Evolutionary conservation across 2,329 filamentous ascomycete species (phyloP).

Genomic region (Aspergillus sp.): DNA sequence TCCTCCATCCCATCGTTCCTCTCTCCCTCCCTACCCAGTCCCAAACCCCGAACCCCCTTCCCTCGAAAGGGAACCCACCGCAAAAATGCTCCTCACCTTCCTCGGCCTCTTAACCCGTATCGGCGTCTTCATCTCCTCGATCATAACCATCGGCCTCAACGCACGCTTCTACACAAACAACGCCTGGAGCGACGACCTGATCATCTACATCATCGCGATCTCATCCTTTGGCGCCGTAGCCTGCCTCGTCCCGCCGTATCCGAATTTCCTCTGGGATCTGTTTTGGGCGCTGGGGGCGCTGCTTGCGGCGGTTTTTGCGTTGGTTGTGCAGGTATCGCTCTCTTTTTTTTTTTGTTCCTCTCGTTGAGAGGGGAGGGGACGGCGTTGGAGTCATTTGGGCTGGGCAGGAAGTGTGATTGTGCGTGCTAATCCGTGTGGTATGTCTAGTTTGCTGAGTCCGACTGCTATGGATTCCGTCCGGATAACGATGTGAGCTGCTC

Average conservation of each 20-base stretch:
- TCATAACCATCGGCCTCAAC: constrained; percentile 13
- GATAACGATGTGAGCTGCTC: not conserved
- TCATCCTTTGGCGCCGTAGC: constrained; percentile 5
- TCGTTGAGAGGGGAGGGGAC: too few relatives aligned
- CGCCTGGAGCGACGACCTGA: constrained; percentile 1
- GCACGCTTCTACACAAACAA: constrained; percentile 10
- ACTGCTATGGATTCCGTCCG: constrained; percentile 16
- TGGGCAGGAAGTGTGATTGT: too few relatives aligned
- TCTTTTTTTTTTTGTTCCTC: not conserved
- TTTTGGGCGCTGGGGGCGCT: constrained; percentile 11
- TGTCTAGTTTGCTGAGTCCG: constrained; percentile 10
- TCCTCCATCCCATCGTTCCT: not conserved
- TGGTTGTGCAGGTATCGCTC: constrained; percentile 12
- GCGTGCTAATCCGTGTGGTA: not conserved
- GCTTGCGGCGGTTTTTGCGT: constrained; percentile 8
- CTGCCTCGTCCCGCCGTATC: constrained; percentile 12
- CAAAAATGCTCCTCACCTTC: constrained; percentile 7
- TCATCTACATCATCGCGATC: constrained; percentile 13
- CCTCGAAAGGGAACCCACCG: too few relatives aligned
- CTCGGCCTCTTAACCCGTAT: constrained; percentile 5
- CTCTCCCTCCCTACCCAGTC: not conserved
- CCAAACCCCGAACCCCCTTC: too few relatives aligned
- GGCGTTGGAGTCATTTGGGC: too few relatives aligned
- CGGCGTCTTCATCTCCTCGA: not conserved
- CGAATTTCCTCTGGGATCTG: constrained; percentile 14